A percentile compares a stretch with the other conserved stretches of the same genome.
Conservation (phyloP, 2,329 filamentous ascomycete species). For the Sporothrix dimorphospora region DNA sequence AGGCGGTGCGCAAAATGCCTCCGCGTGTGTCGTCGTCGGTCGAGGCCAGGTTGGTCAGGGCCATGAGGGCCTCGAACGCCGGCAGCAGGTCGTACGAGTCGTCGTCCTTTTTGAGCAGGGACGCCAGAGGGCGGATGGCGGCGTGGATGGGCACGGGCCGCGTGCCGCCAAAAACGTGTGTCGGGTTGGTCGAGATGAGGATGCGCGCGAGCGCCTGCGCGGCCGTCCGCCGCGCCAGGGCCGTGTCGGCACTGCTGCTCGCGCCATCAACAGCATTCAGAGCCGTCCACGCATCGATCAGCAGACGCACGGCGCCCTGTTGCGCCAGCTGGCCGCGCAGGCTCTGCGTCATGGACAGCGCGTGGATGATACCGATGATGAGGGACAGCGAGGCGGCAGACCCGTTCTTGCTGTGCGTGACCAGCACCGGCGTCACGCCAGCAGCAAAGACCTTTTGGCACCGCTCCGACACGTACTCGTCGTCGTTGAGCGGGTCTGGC, state of each 20-base stretch:
- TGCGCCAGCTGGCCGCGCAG: conserved; percentile 82
- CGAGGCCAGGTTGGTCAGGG: conserved; percentile 90
- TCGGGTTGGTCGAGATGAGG: conserved; percentile 82
- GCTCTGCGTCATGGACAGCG: conserved; percentile 73
- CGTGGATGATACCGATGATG: conserved; percentile 74
- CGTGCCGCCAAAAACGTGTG: conserved; percentile 79
- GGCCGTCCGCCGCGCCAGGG: conserved; percentile 58
- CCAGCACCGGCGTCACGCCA: conserved; percentile 74
- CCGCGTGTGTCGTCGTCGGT: conserved; percentile 68
- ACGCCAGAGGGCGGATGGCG: conserved; percentile 79
- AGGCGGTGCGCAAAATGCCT: conserved; percentile 73
- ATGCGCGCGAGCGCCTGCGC: conserved; percentile 84
- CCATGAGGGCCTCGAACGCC: conserved; percentile 86
- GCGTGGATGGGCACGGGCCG: conserved; percentile 74
- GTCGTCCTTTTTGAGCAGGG: conserved; percentile 61
- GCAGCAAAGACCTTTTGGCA: conserved; percentile 80
- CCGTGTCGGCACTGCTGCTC: conserved; percentile 12
- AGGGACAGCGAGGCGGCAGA: conserved; percentile 72
- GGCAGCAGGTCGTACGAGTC: conserved; percentile 74
- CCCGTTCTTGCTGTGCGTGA: conserved; percentile 72
- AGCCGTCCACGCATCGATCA: conserved; percentile 71
- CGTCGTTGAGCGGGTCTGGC: conserved; percentile 71
- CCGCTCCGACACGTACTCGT: conserved; percentile 72
- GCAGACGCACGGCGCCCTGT: conserved; percentile 86
- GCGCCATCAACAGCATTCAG: conserved; percentile 55